phyloP scores from a whole-genome alignment of 1,284 basidiomycete species.

The Ganoderma sinense region DNA sequence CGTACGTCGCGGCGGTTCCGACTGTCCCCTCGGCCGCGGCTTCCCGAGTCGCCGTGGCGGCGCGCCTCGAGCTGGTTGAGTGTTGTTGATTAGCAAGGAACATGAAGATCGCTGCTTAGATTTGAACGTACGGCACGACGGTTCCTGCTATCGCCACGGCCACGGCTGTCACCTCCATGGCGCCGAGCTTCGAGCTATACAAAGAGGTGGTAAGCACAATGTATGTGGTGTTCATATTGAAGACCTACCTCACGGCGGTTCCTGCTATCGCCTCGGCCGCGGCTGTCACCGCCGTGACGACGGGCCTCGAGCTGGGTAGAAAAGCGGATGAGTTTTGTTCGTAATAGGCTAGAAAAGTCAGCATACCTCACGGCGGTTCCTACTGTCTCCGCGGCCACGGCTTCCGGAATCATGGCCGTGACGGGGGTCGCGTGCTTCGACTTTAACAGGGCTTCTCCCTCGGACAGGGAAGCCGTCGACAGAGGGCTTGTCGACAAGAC shows the following conservation, averaged over 20 bases:
- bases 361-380: conserved; percentile 14
- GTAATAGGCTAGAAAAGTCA: neutral
- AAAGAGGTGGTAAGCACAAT: neutral
- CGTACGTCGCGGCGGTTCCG: conserved; percentile 10
- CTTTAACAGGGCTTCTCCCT: conserved; percentile 24
- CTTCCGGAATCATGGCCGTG: conserved; percentile 29
- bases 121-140: conserved; percentile 7
- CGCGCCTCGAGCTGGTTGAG: conserved; percentile 17
- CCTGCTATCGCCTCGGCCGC: conserved; percentile 24
- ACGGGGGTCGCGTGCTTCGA: conserved; percentile 26
- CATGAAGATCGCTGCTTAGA: no score
- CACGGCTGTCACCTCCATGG: conserved; percentile 15
- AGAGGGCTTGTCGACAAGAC: conserved; percentile 27
- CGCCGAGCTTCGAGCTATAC: conserved; percentile 13
- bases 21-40: conserved; percentile 28
- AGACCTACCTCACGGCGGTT: conserved; percentile 13
- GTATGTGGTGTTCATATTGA: neutral
- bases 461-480: conserved; percentile 24
- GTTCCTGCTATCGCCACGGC: conserved; percentile 21
- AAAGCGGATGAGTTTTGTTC: neutral
- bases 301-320: conserved; percentile 9
- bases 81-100: neutral
- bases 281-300: conserved; percentile 24
- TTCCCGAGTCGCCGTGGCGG: conserved; percentile 29
- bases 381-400: conserved; percentile 23